Conservation (phyloP, 176 grass and related monocot genomes). For the bread wheat (Triticum aestivum) region IWGSC_CS_RefSeq_v2.1 NC_057810.1:644538307-644538806, state of each 20-base stretch:
- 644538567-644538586: neutral
- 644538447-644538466: too few species aligned
- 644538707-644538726: neutral
- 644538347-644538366: slow-evolving; percentile 48
- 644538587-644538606: slow-evolving; percentile 17
- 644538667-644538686: slow-evolving; percentile 20
- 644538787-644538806: slow-evolving; percentile 63
- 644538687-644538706: neutral
- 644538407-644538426: neutral
- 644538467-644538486: too few species aligned
- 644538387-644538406: slow-evolving; percentile 43
- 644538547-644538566: slow-evolving; percentile 46
- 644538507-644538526: too few species aligned
- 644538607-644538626: slow-evolving; percentile 36
- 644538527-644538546: slow-evolving; percentile 11
- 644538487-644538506: too few species aligned
- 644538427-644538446: neutral
- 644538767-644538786: slow-evolving; percentile 36
- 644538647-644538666: slow-evolving; percentile 27
- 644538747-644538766: slow-evolving; percentile 41
- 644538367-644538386: slow-evolving; percentile 27
- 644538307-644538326: neutral
- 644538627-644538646: slow-evolving; percentile 23
- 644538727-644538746: slow-evolving; percentile 28
- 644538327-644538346: too few species aligned